phyloP scores from a whole-genome alignment of 2,329 filamentous ascomycete species.

The Pseudogymnoascus sp. region DNA sequence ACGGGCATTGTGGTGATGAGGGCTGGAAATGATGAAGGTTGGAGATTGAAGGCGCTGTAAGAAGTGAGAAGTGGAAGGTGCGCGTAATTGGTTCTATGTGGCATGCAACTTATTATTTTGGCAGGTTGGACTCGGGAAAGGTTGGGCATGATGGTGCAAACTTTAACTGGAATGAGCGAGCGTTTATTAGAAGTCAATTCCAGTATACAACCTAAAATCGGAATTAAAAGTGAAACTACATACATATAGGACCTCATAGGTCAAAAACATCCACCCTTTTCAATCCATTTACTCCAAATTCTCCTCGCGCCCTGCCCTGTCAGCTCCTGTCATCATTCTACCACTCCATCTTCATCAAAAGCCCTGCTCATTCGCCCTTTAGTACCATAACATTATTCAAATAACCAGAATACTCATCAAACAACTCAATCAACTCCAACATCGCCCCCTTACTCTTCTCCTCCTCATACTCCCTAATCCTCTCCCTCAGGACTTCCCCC shows the following conservation, averaged over 20 bases:
- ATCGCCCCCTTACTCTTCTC: neutral
- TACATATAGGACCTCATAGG: neutral
- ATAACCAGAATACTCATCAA: neutral
- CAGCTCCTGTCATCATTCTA: neutral
- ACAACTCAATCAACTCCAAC: neutral
- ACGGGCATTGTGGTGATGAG: neutral
- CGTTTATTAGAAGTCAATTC: neutral
- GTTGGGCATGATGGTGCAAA: neutral
- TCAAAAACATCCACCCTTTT: neutral
- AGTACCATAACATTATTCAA: neutral
- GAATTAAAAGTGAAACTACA: neutral
- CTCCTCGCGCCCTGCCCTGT: neutral
- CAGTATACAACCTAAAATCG: neutral
- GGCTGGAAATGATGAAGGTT: neutral
- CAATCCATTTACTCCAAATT: neutral
- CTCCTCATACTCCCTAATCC: neutral
- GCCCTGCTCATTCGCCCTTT: neutral
- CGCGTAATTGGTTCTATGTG: neutral
- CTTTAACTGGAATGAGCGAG: neutral
- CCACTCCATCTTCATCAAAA: neutral
- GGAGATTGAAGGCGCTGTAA: neutral
- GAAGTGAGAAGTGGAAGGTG: neutral
- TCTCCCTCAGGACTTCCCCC: neutral
- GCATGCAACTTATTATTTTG: neutral
- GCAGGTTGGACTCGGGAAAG: neutral